phyloP scores from a whole-genome alignment of 148 eudicot genomes.

The Euryodendron excelsum region DNA sequence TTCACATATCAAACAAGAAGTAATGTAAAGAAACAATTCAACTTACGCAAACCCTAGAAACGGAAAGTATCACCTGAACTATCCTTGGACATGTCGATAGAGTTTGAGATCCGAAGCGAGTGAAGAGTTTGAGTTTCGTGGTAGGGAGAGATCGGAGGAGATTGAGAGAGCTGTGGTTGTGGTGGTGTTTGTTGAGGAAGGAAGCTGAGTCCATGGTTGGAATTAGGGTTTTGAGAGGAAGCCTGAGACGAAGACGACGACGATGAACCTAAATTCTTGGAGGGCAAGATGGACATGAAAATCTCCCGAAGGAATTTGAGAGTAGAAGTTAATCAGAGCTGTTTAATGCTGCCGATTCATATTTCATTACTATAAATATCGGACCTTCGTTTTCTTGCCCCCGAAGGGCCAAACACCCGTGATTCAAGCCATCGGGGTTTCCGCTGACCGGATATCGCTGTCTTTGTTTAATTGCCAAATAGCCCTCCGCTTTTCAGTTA shows the following conservation, averaged over 20 bases:
- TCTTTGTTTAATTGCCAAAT: too few relatives aligned
- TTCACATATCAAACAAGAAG: too few relatives aligned
- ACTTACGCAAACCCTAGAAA: neutral
- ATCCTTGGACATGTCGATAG: constrained; percentile 27
- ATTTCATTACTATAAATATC: too few relatives aligned
- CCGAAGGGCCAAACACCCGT: too few relatives aligned
- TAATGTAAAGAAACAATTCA: too few relatives aligned
- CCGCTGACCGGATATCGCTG: too few relatives aligned
- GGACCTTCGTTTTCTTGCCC: too few relatives aligned
- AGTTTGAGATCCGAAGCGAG: constrained; percentile 36
- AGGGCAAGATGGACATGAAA: constrained; percentile 99
- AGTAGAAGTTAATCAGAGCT: too few relatives aligned
- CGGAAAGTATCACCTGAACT: constrained; percentile 28
- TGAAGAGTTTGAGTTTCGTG: constrained; percentile 14
- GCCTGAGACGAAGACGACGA: constrained; percentile 41
- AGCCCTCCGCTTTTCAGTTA: too few relatives aligned
- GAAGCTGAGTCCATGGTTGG: constrained; percentile 46
- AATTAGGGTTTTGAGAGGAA: constrained; percentile 51
- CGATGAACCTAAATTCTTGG: constrained; percentile 57
- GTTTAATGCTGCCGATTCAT: too few relatives aligned
- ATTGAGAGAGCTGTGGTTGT: constrained; percentile 10
- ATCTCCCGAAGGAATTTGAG: constrained; percentile 4
- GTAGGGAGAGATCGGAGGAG: constrained; percentile 16
- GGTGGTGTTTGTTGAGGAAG: constrained; percentile 1
- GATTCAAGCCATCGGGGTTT: too few relatives aligned